Evolutionary conservation across 495 filamentous ascomycete species (phyloP).

Genomic region (Hypoxylon cercidicola): DNA sequence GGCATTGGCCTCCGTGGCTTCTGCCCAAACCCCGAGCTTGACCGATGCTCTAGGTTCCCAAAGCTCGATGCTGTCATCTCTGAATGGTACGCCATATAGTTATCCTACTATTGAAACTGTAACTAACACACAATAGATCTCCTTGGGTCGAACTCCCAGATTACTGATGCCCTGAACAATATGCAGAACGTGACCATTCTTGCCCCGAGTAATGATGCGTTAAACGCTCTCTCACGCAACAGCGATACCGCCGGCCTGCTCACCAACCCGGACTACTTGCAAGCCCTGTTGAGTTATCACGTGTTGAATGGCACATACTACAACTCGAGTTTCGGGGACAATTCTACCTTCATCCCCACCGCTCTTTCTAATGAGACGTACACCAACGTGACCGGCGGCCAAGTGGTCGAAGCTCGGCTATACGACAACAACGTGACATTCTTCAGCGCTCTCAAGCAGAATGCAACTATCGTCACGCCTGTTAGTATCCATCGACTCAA

Average conservation of each 20-base stretch:
- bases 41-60: constrained; percentile 50
- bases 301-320: constrained; percentile 67
- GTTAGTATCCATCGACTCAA: constrained; percentile 37
- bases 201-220: constrained; percentile 70
- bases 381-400: constrained; percentile 56
- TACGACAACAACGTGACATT: constrained; percentile 50
- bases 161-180: constrained; percentile 53
- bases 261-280: constrained; percentile 51
- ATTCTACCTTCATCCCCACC: constrained; percentile 65
- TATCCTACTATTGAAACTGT: background rate
- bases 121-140: constrained; percentile 39
- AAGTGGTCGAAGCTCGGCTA: constrained; percentile 48
- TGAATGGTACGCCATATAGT: constrained; percentile 46
- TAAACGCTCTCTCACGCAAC: constrained; percentile 53
- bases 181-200: constrained; percentile 69
- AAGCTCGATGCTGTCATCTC: constrained; percentile 53
- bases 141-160: constrained; percentile 52
- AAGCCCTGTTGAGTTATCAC: constrained; percentile 71
- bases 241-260: constrained; percentile 40
- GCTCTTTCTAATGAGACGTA: constrained; percentile 62
- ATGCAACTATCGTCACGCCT: constrained; percentile 48
- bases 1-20: constrained; percentile 31
- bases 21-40: constrained; percentile 47
- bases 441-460: constrained; percentile 51
- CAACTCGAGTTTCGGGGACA: constrained; percentile 53